These are phyloP conservation scores for Hypericum androsaemum DNA, from an alignment of 345 rosid species.

Conservation along the genomic window DNA sequence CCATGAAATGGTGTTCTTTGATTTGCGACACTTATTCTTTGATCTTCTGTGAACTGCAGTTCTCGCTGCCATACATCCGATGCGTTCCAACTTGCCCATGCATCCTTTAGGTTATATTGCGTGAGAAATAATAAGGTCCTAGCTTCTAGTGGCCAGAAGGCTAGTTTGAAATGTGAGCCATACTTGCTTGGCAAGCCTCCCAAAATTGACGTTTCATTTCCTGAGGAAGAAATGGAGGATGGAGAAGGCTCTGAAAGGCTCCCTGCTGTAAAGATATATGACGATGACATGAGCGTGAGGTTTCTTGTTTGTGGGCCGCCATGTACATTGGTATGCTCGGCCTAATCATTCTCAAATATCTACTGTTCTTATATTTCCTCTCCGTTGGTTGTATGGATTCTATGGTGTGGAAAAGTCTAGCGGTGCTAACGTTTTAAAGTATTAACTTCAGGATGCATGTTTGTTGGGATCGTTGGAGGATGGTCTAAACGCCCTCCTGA, in stretches of 20 bases:
- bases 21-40: neutral
- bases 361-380: too few relatives aligned
- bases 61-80: conserved; percentile 86
- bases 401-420: too few relatives aligned
- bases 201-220: conserved; percentile 54
- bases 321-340: conserved; percentile 44
- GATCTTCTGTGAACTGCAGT: conserved; percentile 40
- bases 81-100: conserved; percentile 81
- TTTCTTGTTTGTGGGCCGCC: conserved; percentile 86
- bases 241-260: conserved; percentile 69
- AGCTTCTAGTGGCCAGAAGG: conserved; percentile 36
- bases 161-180: conserved; percentile 47
- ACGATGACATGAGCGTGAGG: conserved; percentile 75
- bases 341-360: neutral
- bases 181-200: conserved; percentile 83
- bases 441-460: conserved; percentile 50
- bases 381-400: too few relatives aligned
- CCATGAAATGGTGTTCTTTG: too few relatives aligned
- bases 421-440: neutral
- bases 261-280: conserved; percentile 84
- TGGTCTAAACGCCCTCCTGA: conserved; percentile 88
- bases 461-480: conserved; percentile 69
- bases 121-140: conserved; percentile 23
- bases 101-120: conserved; percentile 80
- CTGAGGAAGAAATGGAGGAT: conserved; percentile 52